Evolutionary conservation across 176 grass and related monocot genomes (phyloP), one percentile per base, ranked within the genome.

Genomic region (Cymbopogon citratus): DNA sequence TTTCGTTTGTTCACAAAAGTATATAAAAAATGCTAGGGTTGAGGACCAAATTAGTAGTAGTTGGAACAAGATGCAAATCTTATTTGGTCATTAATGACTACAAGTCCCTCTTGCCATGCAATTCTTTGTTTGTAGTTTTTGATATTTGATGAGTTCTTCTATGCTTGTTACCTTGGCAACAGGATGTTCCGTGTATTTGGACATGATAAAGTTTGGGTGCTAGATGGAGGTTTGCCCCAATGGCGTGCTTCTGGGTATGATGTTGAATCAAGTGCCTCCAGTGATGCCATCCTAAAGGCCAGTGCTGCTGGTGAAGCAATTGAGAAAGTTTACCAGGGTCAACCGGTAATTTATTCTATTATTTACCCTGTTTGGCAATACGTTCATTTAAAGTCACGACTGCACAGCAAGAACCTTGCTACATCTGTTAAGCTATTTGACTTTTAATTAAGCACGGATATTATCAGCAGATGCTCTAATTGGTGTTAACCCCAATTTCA

Each of bases 141-240:
- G 6, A 62, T 74, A 28, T 54, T 8, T 7, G 36, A 7, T 69
- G 19, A 70, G 67, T 11, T 9, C 14, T 56, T 14, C 23, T 64
- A 76, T 81, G n/a, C 38, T 63, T 77, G 60, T 51, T 72, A 73
- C 51, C 52, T 87, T 69, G 66, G 71, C 67, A 21, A 81, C 77
- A 98, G 96, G 92, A 98, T 98, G 96, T 93, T 98, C 87, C 89
- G 92, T 84, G 90, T 87, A 46, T 98, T 95, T 86, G 96, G 96
- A 49, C 96, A 98, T 73, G 80, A 95, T 23, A 98, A 87, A 81
- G 83, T 98, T 83, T 98, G 96, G 92, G 96, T 98, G 36, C 77
- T 98, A 77, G 84, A 98, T 91, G 92, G 96, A 83, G 96, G 96
- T 59, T 87, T 98, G 66, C 90, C 92, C 15, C 87, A 93, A 11